These are phyloP conservation scores for Elsinoe ampelina DNA, from an alignment of 2,329 filamentous ascomycete genomes.

Conservation along the genomic window DNA sequence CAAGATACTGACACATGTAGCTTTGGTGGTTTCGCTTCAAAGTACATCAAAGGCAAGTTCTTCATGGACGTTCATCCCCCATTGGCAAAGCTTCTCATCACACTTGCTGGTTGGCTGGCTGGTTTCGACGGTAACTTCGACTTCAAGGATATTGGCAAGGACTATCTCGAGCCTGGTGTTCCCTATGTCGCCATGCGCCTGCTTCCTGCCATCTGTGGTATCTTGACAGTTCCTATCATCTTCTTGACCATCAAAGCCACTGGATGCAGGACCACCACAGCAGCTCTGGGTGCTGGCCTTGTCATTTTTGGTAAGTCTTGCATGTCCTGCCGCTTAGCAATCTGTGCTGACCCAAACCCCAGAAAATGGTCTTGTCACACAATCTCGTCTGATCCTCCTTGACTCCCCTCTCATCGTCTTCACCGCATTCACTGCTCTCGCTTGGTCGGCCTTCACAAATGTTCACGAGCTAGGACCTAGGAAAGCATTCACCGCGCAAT, in stretches of 20 bases:
- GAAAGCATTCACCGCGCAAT: constrained; percentile 77
- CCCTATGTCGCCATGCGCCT: constrained; percentile 97
- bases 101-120: constrained; percentile 85
- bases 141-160: constrained; percentile 99
- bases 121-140: constrained; percentile 94
- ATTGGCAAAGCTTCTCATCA: constrained; percentile 91
- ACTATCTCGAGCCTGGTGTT: constrained; percentile 88
- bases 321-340: not conserved
- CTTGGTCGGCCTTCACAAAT: constrained; percentile 90
- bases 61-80: constrained; percentile 99
- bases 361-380: constrained; percentile 94
- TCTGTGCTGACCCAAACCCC: constrained; percentile 14
- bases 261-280: constrained; percentile 79
- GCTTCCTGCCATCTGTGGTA: constrained; percentile 80
- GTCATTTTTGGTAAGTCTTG: constrained; percentile 70
- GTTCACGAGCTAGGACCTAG: constrained; percentile 87
- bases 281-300: constrained; percentile 70
- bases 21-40: constrained; percentile 95
- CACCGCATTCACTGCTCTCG: constrained; percentile 81
- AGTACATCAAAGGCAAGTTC: constrained; percentile 98
- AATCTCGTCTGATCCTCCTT: constrained; percentile 89
- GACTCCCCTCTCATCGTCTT: constrained; percentile 91
- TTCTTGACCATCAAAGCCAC: constrained; percentile 88
- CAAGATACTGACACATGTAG: constrained; percentile 39
- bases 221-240: constrained; percentile 81